Conservation (phyloP, 805 yeast genomes). For the Starmerella ratchasimensis region DNA sequence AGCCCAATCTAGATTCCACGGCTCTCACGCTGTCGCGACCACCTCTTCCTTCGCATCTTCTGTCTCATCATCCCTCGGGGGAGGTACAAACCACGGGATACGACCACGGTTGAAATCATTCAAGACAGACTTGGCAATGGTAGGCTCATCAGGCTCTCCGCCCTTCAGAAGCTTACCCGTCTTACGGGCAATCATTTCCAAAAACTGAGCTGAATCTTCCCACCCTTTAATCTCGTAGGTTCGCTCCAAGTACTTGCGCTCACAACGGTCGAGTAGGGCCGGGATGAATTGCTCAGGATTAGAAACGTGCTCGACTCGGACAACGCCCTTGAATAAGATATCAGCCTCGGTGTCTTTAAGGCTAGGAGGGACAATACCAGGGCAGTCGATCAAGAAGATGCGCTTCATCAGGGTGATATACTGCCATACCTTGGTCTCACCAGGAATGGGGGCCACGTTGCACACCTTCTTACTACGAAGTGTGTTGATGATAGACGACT, state of each 20-base stretch:
- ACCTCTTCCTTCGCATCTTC: slow-evolving; percentile 30
- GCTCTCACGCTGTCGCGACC: not conserved
- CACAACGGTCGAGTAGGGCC: slow-evolving; percentile 70
- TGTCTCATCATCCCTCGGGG: slow-evolving; percentile 59
- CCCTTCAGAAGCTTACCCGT: slow-evolving; percentile 88
- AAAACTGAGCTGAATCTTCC: slow-evolving; percentile 59
- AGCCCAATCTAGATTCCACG: not conserved
- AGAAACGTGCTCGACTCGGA: slow-evolving; percentile 93
- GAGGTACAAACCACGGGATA: slow-evolving; percentile 95
- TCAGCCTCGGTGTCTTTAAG: slow-evolving; percentile 80
- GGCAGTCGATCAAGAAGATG: slow-evolving; percentile 91
- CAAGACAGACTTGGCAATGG: slow-evolving; percentile 78
- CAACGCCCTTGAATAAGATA: slow-evolving; percentile 90
- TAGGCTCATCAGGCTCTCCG: slow-evolving; percentile 93
- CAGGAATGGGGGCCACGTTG: slow-evolving; percentile 95
- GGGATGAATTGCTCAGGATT: slow-evolving; percentile 93
- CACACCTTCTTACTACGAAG: slow-evolving; percentile 90
- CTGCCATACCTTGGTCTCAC: slow-evolving; percentile 99
- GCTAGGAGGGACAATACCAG: slow-evolving; percentile 97
- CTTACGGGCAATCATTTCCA: slow-evolving; percentile 83
- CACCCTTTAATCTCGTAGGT: slow-evolving; percentile 92
- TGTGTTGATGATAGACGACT: slow-evolving; percentile 89
- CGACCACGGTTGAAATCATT: slow-evolving; percentile 95
- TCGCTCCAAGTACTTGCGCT: slow-evolving; percentile 80
- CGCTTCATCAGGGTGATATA: slow-evolving; percentile 93